Conservation (phyloP, 106 monocot genomes). For the Amphibolis antarctica region DNA sequence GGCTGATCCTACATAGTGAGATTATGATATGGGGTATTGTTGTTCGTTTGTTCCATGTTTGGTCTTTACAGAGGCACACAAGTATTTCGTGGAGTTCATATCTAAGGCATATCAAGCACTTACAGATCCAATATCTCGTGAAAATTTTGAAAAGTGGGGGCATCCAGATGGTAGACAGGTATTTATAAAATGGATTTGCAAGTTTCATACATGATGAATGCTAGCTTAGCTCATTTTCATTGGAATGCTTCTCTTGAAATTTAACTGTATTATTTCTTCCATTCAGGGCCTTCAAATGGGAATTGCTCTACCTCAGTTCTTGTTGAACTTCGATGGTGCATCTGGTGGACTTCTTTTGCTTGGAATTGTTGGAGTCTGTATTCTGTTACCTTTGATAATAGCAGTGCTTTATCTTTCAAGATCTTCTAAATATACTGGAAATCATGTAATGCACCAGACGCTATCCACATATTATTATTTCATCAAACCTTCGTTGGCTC, state of each 20-base stretch:
- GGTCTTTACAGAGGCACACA: slow-evolving; percentile 94
- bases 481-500: slow-evolving; percentile 82
- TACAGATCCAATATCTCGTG: slow-evolving; percentile 66
- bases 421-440: slow-evolving; percentile 87
- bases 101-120: slow-evolving; percentile 81
- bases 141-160: slow-evolving; percentile 90
- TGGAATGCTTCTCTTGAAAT: neutral
- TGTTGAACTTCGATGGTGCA: slow-evolving; percentile 71
- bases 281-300: slow-evolving; percentile 88
- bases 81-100: slow-evolving; percentile 64
- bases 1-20: too few species aligned
- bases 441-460: slow-evolving; percentile 86
- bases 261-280: slow-evolving; percentile 1
- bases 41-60: too few species aligned
- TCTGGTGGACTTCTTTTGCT: slow-evolving; percentile 76
- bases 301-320: slow-evolving; percentile 83
- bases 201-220: neutral
- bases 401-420: slow-evolving; percentile 82
- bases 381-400: slow-evolving; percentile 68
- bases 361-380: slow-evolving; percentile 88
- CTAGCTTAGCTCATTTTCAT: neutral
- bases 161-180: slow-evolving; percentile 93
- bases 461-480: slow-evolving; percentile 66
- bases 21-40: neutral
- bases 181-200: neutral